Conservation (phyloP, 441 rosid species). For the Kokia cookei region DNA sequence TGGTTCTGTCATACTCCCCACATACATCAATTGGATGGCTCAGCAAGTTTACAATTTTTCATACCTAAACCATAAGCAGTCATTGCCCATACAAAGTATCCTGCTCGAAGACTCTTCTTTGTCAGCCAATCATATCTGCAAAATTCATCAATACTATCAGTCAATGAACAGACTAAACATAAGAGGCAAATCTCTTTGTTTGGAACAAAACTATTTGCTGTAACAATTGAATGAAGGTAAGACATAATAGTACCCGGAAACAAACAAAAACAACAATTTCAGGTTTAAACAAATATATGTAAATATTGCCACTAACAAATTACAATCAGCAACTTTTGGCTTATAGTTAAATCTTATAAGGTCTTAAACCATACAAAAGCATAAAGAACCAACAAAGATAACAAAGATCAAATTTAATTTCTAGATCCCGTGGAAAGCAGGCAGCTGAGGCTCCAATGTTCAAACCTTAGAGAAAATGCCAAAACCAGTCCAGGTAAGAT, state of each 20-base stretch:
- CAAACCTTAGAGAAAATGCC: slow-evolving; percentile 51
- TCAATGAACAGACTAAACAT: not conserved
- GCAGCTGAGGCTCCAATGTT: slow-evolving; percentile 7
- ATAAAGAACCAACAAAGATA: not conserved
- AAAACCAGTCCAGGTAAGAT: slow-evolving; percentile 68
- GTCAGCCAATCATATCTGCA: slow-evolving; percentile 47
- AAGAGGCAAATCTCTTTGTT: not conserved
- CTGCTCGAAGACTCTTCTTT: slow-evolving; percentile 33
- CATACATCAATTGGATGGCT: not conserved
- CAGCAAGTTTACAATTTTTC: slow-evolving; percentile 3
- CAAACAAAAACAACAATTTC: not conserved
- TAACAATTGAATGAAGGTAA: not conserved
- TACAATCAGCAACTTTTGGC: not conserved
- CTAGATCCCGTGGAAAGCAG: not conserved
- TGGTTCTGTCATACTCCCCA: not conserved
- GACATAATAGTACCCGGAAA: not conserved
- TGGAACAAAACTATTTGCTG: not conserved
- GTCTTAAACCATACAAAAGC: not conserved
- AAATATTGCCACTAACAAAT: not conserved
- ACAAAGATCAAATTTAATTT: not conserved
- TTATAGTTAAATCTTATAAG: not conserved
- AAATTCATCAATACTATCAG: not conserved
- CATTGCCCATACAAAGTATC: slow-evolving; percentile 56
- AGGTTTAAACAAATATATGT: not conserved
- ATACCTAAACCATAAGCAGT: slow-evolving; percentile 50